Base-by-base conservation (phyloP, 805 yeast genomes). In the Pichia nanzhaoensis region DNA sequence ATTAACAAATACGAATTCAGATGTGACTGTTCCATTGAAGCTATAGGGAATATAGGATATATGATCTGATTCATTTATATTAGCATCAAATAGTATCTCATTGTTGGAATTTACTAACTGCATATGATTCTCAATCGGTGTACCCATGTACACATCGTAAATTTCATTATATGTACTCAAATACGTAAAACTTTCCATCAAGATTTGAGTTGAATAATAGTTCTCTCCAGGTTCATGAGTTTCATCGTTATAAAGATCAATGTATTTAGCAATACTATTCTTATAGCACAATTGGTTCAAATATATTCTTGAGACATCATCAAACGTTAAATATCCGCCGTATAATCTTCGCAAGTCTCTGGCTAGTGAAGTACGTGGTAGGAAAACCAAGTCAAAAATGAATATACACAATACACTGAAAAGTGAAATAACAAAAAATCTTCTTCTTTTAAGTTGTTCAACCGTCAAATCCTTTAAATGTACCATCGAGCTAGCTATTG, bases 341-440 rank as follows among this genome's bases (percentile, higher is more conserved):
- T 87, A 86, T 51, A 86, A 61, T 41, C 96, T 66, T 54, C 91
- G 73, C 55, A 84, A 77, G 61, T 90, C 96, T 51, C 95, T 68
- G 41, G 84, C 78, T 17, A 87, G 66, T 2, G 95, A 85, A 1
- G 97, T 86, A 46, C 96, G 64, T 2, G 96, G 96, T 14, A 88
- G 68, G 59, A 89, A 89, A 0, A 82, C 77, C 41, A 86, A 67
- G 34, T 84, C 77, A 57, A 84, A 78, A 2, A 78, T 48, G 1
- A 86, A 84, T 19, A 67, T 57, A 39, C 72, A 64, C 49, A 72
- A 69, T 52, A 72, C 66, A 60, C 73, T 62, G 34, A 53, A 53
- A 3, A 53, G 37, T 7, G 47, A 49, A 18, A 53, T 45, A 13
- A 48, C 39, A 4, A 55, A 37, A 46, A 79, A 71, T 42, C 74